phyloP scores from a whole-genome alignment of 1,284 basidiomycete genomes.

The Fistulinella cinereoalba region DNA sequence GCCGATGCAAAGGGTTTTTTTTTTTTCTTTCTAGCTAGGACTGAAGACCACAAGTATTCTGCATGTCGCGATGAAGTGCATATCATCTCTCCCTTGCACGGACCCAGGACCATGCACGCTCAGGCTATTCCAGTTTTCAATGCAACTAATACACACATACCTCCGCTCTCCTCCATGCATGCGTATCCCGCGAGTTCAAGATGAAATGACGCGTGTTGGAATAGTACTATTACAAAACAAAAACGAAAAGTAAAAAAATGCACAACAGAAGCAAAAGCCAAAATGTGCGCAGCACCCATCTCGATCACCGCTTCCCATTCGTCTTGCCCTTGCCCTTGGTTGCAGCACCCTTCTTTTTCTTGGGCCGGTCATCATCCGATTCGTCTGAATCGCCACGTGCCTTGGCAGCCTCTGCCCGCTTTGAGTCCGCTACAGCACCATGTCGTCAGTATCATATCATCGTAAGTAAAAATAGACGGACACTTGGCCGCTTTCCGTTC shows the following conservation, averaged over 20 bases:
- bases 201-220: too few species aligned
- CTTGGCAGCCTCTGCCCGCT: slow-evolving; percentile 49
- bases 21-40: too few species aligned
- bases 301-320: slow-evolving; percentile 41
- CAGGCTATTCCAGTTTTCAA: too few species aligned
- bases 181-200: too few species aligned
- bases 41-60: too few species aligned
- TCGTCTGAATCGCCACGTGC: slow-evolving; percentile 58
- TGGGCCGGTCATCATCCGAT: slow-evolving; percentile 62
- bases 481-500: slow-evolving; percentile 88
- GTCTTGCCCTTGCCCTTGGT: slow-evolving; percentile 38
- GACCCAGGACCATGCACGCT: too few species aligned
- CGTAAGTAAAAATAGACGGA: slow-evolving; percentile 29
- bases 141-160: too few species aligned
- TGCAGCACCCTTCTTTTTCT: slow-evolving; percentile 58
- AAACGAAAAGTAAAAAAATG: neutral
- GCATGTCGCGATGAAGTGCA: too few species aligned
- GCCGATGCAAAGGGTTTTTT: too few species aligned
- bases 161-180: too few species aligned
- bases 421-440: slow-evolving; percentile 59
- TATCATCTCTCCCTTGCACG: too few species aligned
- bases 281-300: neutral
- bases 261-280: neutral
- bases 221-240: neutral
- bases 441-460: slow-evolving; percentile 1